These are phyloP conservation scores for Chlamydomonas reinhardtii DNA, from an alignment of 163 green algal genomes.

Conservation along the genomic window DNA sequence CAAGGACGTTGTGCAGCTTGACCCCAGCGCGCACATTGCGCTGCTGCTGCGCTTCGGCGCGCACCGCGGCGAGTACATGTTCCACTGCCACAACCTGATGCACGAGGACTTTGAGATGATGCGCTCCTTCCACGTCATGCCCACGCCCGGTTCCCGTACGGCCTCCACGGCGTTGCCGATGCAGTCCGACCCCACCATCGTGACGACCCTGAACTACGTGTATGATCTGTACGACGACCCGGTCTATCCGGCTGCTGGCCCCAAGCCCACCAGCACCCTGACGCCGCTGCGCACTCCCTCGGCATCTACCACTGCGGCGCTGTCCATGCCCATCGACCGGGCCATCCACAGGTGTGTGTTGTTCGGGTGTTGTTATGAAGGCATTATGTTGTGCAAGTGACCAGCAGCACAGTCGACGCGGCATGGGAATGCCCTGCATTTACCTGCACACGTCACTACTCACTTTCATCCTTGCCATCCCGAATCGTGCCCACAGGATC, in stretches of 20 bases:
- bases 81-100: constrained; percentile 43
- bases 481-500: not conserved
- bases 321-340: too few species aligned
- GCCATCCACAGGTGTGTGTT: not conserved
- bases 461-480: too few species aligned
- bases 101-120: constrained; percentile 44
- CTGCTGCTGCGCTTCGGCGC: constrained; percentile 22
- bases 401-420: not conserved
- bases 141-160: not conserved
- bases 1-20: constrained; percentile 39
- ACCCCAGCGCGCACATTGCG: constrained; percentile 1
- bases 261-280: not conserved
- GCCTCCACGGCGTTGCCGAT: not conserved
- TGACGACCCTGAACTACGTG: not conserved
- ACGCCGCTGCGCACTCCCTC: not conserved
- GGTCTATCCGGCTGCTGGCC: not conserved
- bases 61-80: constrained; percentile 41
- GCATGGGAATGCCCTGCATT: too few species aligned
- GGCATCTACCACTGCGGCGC: not conserved
- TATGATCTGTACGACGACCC: constrained; percentile 7
- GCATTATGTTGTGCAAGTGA: not conserved
- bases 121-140: constrained; percentile 19
- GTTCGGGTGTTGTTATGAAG: too few species aligned
- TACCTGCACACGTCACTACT: not conserved
- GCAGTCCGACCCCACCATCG: not conserved